Evolutionary conservation across 202 grass and related monocot species (phyloP), one percentile per base, ranked within the genome.

Genomic region (Musa balbisiana): DNA sequence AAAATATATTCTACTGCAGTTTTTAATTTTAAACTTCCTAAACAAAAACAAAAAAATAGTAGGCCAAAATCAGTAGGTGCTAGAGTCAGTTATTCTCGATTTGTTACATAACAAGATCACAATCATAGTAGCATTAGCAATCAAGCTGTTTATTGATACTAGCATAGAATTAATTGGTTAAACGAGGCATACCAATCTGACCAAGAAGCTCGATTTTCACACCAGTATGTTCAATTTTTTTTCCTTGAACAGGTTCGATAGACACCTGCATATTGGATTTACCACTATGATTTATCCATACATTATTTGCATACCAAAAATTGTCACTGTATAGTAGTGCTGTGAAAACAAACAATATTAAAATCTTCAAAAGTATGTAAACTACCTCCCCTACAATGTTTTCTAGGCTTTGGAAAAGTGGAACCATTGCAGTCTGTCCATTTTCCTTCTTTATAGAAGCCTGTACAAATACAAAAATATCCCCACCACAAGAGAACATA

Each of bases 131-230:
- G 22, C 9, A 64, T 64, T 10, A 64, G 9, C 62, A 72, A 72
- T 21, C 43, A 20, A 72, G 16, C 17, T 29, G 14, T 33, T 5
- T 55, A 26, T 25, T 56, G 14, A 21, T 0, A 55, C 12, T 60
- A 19, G 10, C 19, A 11, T 49, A 27, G 10, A 50, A 59, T 27
- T 27, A 29, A 52, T 26, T 13, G 17, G 53, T 70, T 23, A 43
- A 33, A 33, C 8, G 23, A 53, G 55, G 26, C 76, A 77, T 83
- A 93, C 94, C 90, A 87, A 97, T 97, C 79, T 93, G 88, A 67
- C 94, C 88, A 75, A 97, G 84, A 60, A 97, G 78, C 84, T 93
- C 90, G 49, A 93, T 88, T 81, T 93, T 93, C 21, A 97, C 81
- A 86, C 93, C 90, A 14, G 75, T 87, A 50, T 93, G 94, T 81